These are phyloP conservation scores for Tetrapisispora iriomotensis DNA, from an alignment of 805 yeast genomes.

Conservation along the genomic window DNA sequence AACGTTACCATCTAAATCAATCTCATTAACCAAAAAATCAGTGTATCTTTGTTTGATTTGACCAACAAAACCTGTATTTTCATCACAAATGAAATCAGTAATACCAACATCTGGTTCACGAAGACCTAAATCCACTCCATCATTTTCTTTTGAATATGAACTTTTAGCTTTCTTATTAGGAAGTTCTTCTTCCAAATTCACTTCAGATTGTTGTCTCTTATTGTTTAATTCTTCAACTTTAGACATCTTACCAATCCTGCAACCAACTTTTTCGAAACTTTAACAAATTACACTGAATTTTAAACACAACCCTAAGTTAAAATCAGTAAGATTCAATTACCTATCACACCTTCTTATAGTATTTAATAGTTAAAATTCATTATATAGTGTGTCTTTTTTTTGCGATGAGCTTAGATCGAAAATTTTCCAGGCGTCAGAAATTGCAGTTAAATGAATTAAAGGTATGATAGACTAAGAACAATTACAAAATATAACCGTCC, in stretches of 20 bases:
- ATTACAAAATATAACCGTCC: too few relatives aligned
- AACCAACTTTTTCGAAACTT: neutral
- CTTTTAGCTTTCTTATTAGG: neutral
- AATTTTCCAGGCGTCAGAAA: too few relatives aligned
- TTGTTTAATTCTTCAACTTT: neutral
- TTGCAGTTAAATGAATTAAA: too few relatives aligned
- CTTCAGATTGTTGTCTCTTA: neutral
- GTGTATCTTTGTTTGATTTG: constrained; percentile 80
- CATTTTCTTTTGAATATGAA: neutral
- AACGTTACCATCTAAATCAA: constrained; percentile 56
- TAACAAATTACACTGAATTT: too few relatives aligned
- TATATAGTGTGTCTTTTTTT: too few relatives aligned
- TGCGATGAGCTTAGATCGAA: constrained; percentile 2
- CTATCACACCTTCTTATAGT: too few relatives aligned
- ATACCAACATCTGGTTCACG: constrained; percentile 83
- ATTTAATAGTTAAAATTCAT: too few relatives aligned
- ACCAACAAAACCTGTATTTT: constrained; percentile 61
- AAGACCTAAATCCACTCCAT: constrained; percentile 20
- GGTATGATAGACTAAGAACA: too few relatives aligned
- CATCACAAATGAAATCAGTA: constrained; percentile 50
- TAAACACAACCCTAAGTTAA: too few relatives aligned
- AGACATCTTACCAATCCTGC: neutral
- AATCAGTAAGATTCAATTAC: too few relatives aligned
- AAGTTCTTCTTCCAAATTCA: neutral
- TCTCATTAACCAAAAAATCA: constrained; percentile 90